These are phyloP conservation scores for Allium fistulosum DNA, from an alignment of 106 monocot species.

Conservation along the genomic window DNA sequence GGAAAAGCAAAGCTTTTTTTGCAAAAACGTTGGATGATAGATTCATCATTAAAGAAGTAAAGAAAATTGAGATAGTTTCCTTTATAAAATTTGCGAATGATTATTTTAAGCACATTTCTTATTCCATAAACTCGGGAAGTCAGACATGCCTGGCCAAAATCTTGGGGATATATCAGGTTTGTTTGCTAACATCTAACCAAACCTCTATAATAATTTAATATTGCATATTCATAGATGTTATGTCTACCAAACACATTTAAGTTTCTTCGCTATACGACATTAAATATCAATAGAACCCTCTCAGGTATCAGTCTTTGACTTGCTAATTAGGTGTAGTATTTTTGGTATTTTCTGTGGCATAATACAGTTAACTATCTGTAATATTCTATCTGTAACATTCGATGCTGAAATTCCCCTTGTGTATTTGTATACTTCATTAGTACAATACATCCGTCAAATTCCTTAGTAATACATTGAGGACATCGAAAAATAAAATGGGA, in stretches of 20 bases:
- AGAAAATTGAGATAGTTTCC: constrained; percentile 31
- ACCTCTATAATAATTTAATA: neutral
- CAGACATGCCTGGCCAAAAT: constrained; percentile 47
- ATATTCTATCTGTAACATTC: no score
- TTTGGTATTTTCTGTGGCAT: neutral
- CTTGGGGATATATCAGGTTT: constrained; percentile 47
- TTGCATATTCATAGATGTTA: neutral
- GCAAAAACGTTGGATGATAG: constrained; percentile 36
- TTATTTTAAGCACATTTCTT: constrained; percentile 29
- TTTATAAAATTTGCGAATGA: constrained; percentile 32
- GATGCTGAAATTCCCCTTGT: no score
- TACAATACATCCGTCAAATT: no score
- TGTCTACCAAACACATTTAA: neutral
- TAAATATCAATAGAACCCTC: neutral
- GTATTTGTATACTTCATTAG: no score
- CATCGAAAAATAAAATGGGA: no score
- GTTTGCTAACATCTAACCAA: neutral
- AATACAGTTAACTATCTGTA: no score
- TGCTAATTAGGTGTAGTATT: neutral
- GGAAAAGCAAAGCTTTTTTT: constrained; percentile 40
- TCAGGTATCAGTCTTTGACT: no score
- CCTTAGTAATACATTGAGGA: no score
- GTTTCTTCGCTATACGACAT: neutral
- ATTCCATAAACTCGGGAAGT: constrained; percentile 18
- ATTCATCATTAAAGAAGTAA: constrained; percentile 37